Evolutionary conservation across 768 basidiomycete genomes (phyloP).

Genomic region (Phanerochaete carnosa): DNA sequence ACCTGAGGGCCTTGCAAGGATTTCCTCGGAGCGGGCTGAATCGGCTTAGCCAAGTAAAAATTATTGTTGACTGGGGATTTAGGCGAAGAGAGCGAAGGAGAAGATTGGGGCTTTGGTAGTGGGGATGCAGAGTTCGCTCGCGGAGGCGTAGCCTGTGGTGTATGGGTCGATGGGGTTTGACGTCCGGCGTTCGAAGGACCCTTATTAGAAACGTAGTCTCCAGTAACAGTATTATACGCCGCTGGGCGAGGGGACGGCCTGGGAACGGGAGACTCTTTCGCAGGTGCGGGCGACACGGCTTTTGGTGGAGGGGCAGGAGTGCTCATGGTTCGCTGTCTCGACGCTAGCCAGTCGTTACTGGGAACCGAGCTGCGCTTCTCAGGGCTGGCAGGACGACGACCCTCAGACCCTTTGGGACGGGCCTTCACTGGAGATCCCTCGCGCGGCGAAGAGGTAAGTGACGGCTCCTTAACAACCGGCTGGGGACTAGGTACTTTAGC

Average conservation of each 20-base stretch:
- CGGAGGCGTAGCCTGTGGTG: neutral
- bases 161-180: neutral
- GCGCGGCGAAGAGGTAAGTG: neutral
- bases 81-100: slow-evolving; percentile 25
- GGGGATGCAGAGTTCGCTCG: slow-evolving; percentile 6
- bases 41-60: slow-evolving; percentile 47
- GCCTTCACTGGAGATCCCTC: neutral
- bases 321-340: slow-evolving; percentile 49
- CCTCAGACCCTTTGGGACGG: slow-evolving; percentile 35
- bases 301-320: slow-evolving; percentile 33
- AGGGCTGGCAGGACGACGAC: slow-evolving; percentile 32
- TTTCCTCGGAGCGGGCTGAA: slow-evolving; percentile 46
- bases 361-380: slow-evolving; percentile 31
- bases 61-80: slow-evolving; percentile 18
- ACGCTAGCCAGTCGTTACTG: slow-evolving; percentile 6
- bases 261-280: neutral
- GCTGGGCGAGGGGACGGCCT: neutral
- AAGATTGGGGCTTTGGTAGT: slow-evolving; percentile 8
- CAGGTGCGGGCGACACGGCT: slow-evolving; percentile 2
- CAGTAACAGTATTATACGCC: neutral
- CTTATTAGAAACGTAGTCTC: neutral
- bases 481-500: neutral
- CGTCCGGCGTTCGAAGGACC: neutral
- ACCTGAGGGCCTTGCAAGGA: slow-evolving; percentile 42
- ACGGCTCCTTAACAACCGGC: neutral